A percentile compares a stretch with the other conserved stretches of the same genome.
These are phyloP conservation scores for Globisporangium orthogonon DNA, from an alignment of 352 stramenopile genomes.

Conservation along the genomic window DNA sequence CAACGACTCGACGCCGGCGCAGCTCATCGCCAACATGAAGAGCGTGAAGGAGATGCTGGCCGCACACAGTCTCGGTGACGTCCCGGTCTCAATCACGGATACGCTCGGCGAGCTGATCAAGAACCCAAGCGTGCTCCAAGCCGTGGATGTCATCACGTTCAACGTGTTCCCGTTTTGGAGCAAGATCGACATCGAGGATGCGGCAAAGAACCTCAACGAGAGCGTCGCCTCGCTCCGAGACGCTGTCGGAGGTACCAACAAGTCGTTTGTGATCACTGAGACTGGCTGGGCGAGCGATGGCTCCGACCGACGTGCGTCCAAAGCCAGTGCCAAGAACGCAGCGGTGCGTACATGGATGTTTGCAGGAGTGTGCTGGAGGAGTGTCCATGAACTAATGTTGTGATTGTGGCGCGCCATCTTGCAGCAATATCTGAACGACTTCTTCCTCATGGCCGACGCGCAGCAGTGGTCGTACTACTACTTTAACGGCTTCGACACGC, in stretches of 20 bases:
- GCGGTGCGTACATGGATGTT: constrained; percentile 8
- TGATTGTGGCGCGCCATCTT: background rate
- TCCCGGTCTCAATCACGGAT: constrained; percentile 64
- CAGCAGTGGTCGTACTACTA: constrained; percentile 28
- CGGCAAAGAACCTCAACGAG: constrained; percentile 35
- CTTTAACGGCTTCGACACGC: constrained; percentile 25
- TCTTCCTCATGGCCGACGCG: constrained; percentile 41
- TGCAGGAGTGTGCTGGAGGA: background rate
- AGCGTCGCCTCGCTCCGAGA: constrained; percentile 32
- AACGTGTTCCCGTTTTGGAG: constrained; percentile 76
- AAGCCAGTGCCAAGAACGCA: constrained; percentile 27
- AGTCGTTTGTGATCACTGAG: constrained; percentile 62
- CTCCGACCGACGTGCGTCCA: constrained; percentile 19
- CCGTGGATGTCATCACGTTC: constrained; percentile 51
- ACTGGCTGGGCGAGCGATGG: constrained; percentile 56
- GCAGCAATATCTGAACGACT: constrained; percentile 53
- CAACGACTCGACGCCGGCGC: constrained; percentile 31
- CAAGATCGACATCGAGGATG: constrained; percentile 25
- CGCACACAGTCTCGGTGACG: constrained; percentile 17
- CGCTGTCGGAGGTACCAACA: constrained; percentile 20
- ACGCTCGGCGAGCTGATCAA: constrained; percentile 45
- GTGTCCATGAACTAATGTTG: background rate
- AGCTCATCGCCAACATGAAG: constrained; percentile 43
- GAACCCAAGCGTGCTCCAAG: constrained; percentile 46
- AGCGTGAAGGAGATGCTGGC: constrained; percentile 44